These are phyloP conservation scores for Kandelia obovata DNA, from an alignment of 345 rosid genomes.

Conservation along the genomic window DNA sequence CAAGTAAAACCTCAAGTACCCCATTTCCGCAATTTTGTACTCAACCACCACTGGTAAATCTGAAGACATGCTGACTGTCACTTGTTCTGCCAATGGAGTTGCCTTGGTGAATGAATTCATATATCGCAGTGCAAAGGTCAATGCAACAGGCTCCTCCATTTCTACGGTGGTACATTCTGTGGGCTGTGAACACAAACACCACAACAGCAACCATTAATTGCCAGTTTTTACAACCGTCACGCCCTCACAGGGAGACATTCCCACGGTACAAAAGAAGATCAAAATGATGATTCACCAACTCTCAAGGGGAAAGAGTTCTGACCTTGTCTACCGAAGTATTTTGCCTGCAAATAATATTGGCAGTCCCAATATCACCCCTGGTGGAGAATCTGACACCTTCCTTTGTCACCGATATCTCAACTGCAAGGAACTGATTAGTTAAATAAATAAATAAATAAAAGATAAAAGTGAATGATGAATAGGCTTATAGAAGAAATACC, in stretches of 20 bases:
- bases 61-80: slow-evolving; percentile 85
- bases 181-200: slow-evolving; percentile 50
- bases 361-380: slow-evolving; percentile 91
- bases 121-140: slow-evolving; percentile 91
- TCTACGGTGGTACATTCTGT: slow-evolving; percentile 76
- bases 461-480: too few relatives aligned
- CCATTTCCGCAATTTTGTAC: slow-evolving; percentile 98
- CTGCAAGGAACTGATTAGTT: slow-evolving; percentile 31
- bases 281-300: too few relatives aligned
- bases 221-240: background rate
- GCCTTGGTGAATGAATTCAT: slow-evolving; percentile 97
- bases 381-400: slow-evolving; percentile 97
- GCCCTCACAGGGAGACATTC: too few relatives aligned
- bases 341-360: slow-evolving; percentile 87
- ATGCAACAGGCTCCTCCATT: slow-evolving; percentile 87
- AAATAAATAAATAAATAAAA: too few relatives aligned
- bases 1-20: slow-evolving; percentile 80
- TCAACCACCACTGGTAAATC: slow-evolving; percentile 94
- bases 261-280: too few relatives aligned
- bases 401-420: slow-evolving; percentile 87
- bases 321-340: slow-evolving; percentile 88
- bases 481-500: slow-evolving; percentile 37
- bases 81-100: slow-evolving; percentile 69
- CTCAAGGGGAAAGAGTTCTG: background rate
- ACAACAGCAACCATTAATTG: background rate